A percentile compares a stretch with the other conserved stretches of the same genome.
phyloP scores from a whole-genome alignment of 495 filamentous ascomycete genomes.

The Platismatia glauca region DNA sequence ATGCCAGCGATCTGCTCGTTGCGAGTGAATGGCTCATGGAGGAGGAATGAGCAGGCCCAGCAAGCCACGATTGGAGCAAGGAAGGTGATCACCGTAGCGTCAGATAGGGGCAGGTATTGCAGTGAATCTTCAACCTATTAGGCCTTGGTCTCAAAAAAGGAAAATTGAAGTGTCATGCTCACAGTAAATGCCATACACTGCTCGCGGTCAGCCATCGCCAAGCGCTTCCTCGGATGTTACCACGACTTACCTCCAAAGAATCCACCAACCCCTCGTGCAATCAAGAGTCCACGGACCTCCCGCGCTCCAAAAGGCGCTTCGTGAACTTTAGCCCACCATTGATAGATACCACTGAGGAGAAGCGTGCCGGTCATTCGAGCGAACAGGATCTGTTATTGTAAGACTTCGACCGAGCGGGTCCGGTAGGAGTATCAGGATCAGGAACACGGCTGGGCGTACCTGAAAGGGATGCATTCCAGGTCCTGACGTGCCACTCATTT shows the following conservation, averaged over 20 bases:
- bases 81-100: slow-evolving; percentile 91
- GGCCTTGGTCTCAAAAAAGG: background rate
- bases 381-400: slow-evolving; percentile 56
- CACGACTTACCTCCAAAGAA: slow-evolving; percentile 54
- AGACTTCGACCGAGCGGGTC: background rate
- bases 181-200: slow-evolving; percentile 68
- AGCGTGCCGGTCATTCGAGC: slow-evolving; percentile 73
- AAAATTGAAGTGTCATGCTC: slow-evolving; percentile 19
- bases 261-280: slow-evolving; percentile 61
- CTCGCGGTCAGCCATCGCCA: background rate
- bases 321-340: slow-evolving; percentile 59
- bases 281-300: slow-evolving; percentile 56
- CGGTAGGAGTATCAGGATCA: background rate
- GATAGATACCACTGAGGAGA: slow-evolving; percentile 58
- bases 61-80: slow-evolving; percentile 74
- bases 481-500: slow-evolving; percentile 54
- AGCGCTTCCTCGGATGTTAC: background rate
- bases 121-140: slow-evolving; percentile 51
- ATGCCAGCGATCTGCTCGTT: slow-evolving; percentile 68
- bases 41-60: slow-evolving; percentile 69
- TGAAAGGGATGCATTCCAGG: slow-evolving; percentile 78
- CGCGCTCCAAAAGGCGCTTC: slow-evolving; percentile 61
- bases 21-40: slow-evolving; percentile 70
- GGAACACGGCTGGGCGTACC: slow-evolving; percentile 33
- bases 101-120: slow-evolving; percentile 77